Conservation (phyloP, 768 basidiomycete species). For the Trametes punicea region DNA sequence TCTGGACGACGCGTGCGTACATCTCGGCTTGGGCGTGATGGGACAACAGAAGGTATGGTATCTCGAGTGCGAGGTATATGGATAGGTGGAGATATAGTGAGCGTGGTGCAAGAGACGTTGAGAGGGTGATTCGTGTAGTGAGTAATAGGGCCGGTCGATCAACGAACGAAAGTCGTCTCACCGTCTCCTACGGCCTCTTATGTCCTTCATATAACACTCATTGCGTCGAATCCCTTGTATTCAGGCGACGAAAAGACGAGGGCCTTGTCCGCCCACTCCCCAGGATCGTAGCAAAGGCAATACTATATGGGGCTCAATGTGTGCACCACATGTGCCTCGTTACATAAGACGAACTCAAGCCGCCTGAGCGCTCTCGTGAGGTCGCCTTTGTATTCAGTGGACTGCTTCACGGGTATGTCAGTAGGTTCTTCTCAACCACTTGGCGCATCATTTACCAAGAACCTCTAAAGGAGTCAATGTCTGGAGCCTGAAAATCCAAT, state of each 20-base stretch:
- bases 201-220: background rate
- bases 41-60: background rate
- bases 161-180: background rate
- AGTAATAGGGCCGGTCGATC: constrained; percentile 1
- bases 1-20: constrained; percentile 9
- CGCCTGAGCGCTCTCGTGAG: no score
- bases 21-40: background rate
- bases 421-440: no score
- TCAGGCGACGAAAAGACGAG: background rate
- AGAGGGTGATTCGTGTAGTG: background rate
- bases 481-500: no score
- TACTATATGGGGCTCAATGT: background rate
- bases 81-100: no score
- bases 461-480: no score
- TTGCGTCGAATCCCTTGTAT: background rate
- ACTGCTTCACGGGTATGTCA: no score
- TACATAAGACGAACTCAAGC: no score
- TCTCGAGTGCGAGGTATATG: constrained; percentile 7
- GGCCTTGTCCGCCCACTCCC: background rate
- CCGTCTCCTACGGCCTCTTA: background rate
- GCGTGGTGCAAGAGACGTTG: no score
- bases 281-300: background rate
- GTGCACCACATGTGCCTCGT: background rate
- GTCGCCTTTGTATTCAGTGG: no score
- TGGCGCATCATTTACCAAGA: no score